Evolutionary conservation across 495 filamentous ascomycete species (phyloP).

Genomic region (Aspergillus wentii): DNA sequence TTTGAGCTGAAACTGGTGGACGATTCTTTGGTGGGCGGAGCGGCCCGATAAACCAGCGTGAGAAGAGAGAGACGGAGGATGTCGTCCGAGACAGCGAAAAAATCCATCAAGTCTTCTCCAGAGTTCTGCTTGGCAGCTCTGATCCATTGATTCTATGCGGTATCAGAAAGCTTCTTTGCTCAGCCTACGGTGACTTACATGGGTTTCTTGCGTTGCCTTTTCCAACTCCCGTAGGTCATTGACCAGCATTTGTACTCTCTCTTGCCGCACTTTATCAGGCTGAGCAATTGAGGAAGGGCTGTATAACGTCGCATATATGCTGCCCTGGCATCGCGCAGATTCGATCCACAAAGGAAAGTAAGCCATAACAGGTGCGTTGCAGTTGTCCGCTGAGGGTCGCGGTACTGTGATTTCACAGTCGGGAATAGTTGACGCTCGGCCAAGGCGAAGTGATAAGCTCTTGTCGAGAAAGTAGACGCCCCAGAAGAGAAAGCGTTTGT

Average conservation of each 20-base stretch:
- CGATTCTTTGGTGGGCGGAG: constrained; percentile 7
- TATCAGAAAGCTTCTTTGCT: not conserved
- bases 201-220: constrained; percentile 1
- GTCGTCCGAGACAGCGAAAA: constrained; percentile 4
- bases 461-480: constrained; percentile 6
- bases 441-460: constrained; percentile 4
- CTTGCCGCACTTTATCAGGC: constrained; percentile 1
- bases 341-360: constrained; percentile 5
- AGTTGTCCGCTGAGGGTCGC: not conserved
- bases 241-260: not conserved
- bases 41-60: constrained; percentile 13
- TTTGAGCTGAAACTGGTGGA: constrained; percentile 4
- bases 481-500: constrained; percentile 6
- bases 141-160: constrained; percentile 1
- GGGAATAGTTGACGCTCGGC: constrained; percentile 1
- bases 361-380: not conserved
- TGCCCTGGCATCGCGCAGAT: constrained; percentile 6
- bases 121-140: not conserved
- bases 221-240: not conserved
- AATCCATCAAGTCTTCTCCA: constrained; percentile 1
- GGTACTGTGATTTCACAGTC: constrained; percentile 1
- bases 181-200: not conserved
- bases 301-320: constrained; percentile 10
- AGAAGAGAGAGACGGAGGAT: constrained; percentile 10
- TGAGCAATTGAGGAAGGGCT: constrained; percentile 5